A percentile compares a stretch with the other conserved stretches of the same genome.
Conservation (phyloP, 2,329 filamentous ascomycete genomes). For the Diaporthe caulivora region DNA sequence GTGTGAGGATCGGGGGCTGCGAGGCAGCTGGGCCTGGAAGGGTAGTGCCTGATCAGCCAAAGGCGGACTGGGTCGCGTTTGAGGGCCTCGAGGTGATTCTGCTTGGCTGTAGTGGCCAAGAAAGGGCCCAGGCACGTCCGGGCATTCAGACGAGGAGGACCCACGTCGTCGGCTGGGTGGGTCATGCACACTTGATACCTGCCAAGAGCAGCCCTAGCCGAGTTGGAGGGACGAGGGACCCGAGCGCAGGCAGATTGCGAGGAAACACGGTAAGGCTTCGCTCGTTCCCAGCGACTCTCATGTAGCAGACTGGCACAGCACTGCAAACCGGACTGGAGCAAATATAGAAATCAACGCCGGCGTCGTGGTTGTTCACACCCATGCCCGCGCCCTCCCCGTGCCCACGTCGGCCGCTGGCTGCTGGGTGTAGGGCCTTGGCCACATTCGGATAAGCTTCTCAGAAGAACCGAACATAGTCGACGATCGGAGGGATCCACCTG, state of each 20-base stretch:
- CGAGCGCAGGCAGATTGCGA: slow-evolving; percentile 5
- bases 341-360: slow-evolving; percentile 10
- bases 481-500: neutral
- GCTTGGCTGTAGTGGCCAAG: slow-evolving; percentile 41
- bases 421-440: slow-evolving; percentile 5
- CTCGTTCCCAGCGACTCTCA: neutral
- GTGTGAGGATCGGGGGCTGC: neutral
- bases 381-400: neutral
- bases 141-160: slow-evolving; percentile 36
- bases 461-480: neutral
- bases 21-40: slow-evolving; percentile 1
- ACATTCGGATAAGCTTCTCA: slow-evolving; percentile 16
- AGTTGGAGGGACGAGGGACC: slow-evolving; percentile 4
- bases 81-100: slow-evolving; percentile 28
- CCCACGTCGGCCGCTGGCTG: neutral
- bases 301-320: slow-evolving; percentile 13
- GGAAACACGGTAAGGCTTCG: slow-evolving; percentile 4
- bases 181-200: slow-evolving; percentile 53
- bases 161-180: slow-evolving; percentile 44
- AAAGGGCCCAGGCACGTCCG: slow-evolving; percentile 47
- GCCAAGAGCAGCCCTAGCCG: slow-evolving; percentile 47
- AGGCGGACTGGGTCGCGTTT: slow-evolving; percentile 31
- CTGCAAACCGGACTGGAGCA: slow-evolving; percentile 8
- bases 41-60: slow-evolving; percentile 27
- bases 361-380: neutral